These are phyloP conservation scores for Picea sitchensis DNA, from an alignment of 75 land plant genomes.

Conservation along the genomic window DNA sequence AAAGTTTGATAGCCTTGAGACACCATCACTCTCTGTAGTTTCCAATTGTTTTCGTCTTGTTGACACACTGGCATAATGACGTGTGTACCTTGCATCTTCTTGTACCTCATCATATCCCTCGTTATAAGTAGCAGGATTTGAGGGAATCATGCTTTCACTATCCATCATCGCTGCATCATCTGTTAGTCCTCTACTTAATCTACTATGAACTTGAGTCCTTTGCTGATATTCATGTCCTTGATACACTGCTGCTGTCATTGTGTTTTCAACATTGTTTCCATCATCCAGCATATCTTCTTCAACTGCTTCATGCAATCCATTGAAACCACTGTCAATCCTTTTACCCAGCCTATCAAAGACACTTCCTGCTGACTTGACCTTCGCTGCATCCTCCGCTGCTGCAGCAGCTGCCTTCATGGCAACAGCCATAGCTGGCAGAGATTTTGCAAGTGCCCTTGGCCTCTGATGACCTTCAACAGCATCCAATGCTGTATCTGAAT, in stretches of 20 bases:
- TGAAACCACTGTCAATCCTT: conserved; percentile 6
- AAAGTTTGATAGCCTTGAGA: conserved; percentile 5
- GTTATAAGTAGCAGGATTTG: conserved; percentile 37
- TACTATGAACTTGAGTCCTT: conserved; percentile 11
- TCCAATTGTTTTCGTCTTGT: conserved; percentile 6
- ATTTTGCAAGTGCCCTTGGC: conserved; percentile 15
- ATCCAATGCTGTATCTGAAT: conserved; percentile 16
- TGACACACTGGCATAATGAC: neutral
- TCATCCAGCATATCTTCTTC: conserved; percentile 3
- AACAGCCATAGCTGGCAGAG: conserved; percentile 37
- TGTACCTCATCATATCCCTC: conserved; percentile 39
- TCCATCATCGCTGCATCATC: conserved; percentile 18
- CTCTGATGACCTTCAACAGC: conserved; percentile 11
- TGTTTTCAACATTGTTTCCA: conserved; percentile 14
- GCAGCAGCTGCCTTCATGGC: conserved; percentile 75
- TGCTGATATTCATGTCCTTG: conserved; percentile 6
- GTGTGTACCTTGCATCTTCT: conserved; percentile 11
- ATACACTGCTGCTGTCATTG: conserved; percentile 15
- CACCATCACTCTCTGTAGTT: conserved; percentile 2
- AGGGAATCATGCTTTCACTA: conserved; percentile 22
- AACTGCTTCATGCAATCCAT: neutral
- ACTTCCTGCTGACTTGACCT: conserved; percentile 31
- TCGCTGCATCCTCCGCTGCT: conserved; percentile 69
- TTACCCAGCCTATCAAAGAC: conserved; percentile 69
- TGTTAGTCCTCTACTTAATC: conserved; percentile 10